Percentiles rank a stretch among this genome's conserved stretches.
Evolutionary conservation across 768 basidiomycete species (phyloP).

Genomic region (Lentinula boryana): DNA sequence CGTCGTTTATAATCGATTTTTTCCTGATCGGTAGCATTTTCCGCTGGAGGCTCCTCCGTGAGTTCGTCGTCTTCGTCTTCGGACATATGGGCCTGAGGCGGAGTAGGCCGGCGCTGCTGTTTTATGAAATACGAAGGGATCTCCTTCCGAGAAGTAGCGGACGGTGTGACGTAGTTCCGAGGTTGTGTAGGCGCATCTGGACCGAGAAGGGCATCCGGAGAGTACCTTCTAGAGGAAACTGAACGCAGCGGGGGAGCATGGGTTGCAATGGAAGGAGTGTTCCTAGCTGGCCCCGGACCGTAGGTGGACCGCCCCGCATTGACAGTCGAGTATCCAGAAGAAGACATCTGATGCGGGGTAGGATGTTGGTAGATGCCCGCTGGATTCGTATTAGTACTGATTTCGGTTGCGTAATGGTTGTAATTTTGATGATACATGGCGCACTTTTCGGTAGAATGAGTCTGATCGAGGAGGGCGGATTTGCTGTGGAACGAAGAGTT

Average conservation of each 20-base stretch:
- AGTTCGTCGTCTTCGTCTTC: conserved; percentile 35
- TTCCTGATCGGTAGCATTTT: conserved; percentile 37
- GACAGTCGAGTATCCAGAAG: not conserved
- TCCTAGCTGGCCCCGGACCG: conserved; percentile 1
- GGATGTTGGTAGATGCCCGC: conserved; percentile 2
- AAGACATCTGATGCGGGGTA: not conserved
- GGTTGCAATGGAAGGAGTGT: not conserved
- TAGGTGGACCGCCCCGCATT: not conserved
- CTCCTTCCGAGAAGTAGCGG: conserved; percentile 53
- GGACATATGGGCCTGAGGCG: conserved; percentile 23
- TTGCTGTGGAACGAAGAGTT: not conserved
- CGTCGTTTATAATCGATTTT: conserved; percentile 64
- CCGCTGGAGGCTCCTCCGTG: conserved; percentile 18
- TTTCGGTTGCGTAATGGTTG: not conserved
- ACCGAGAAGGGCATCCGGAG: conserved; percentile 10
- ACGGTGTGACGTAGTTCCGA: conserved; percentile 50
- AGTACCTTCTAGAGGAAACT: not conserved
- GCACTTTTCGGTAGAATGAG: not conserved
- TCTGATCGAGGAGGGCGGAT: not conserved
- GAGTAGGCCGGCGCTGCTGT: conserved; percentile 14
- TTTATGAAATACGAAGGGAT: not conserved
- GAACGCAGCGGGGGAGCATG: conserved; percentile 1
- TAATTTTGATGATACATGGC: not conserved
- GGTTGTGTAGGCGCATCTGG: conserved; percentile 59
- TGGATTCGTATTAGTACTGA: not conserved